Evolutionary conservation across 805 yeast species (phyloP).

Genomic region (Yarrowia sp.): DNA sequence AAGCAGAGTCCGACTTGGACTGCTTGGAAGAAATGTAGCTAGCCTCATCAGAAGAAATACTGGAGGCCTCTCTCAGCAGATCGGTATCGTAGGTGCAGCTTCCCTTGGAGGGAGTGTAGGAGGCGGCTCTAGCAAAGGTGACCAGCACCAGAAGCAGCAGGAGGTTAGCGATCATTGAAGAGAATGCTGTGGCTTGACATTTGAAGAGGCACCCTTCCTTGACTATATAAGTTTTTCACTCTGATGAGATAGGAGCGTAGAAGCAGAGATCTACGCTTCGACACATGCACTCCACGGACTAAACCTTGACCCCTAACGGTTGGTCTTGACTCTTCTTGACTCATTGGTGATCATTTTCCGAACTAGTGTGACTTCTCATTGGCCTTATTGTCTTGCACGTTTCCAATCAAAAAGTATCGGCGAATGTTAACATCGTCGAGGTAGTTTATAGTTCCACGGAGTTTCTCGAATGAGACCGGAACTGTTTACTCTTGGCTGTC

Average conservation of each 20-base stretch:
- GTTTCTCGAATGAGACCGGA: not conserved
- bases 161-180: conserved; percentile 7
- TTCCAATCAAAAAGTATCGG: not conserved
- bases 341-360: not conserved
- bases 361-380: not conserved
- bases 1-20: conserved; percentile 47
- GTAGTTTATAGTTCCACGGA: conserved; percentile 10
- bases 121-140: not conserved
- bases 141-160: conserved; percentile 16
- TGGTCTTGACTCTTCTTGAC: not conserved
- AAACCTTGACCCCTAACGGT: not conserved
- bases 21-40: conserved; percentile 5
- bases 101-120: conserved; percentile 2
- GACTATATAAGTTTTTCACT: not conserved
- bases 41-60: conserved; percentile 10
- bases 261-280: conserved; percentile 10
- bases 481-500: too few relatives aligned
- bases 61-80: conserved; percentile 1
- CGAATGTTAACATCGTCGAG: not conserved
- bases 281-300: not conserved
- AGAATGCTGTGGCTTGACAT: not conserved
- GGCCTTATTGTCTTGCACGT: not conserved
- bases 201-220: not conserved
- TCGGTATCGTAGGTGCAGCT: not conserved
- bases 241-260: not conserved